These are phyloP conservation scores for Nepenthes gracilis DNA, from an alignment of 148 eudicot species.

Conservation along the genomic window DNA sequence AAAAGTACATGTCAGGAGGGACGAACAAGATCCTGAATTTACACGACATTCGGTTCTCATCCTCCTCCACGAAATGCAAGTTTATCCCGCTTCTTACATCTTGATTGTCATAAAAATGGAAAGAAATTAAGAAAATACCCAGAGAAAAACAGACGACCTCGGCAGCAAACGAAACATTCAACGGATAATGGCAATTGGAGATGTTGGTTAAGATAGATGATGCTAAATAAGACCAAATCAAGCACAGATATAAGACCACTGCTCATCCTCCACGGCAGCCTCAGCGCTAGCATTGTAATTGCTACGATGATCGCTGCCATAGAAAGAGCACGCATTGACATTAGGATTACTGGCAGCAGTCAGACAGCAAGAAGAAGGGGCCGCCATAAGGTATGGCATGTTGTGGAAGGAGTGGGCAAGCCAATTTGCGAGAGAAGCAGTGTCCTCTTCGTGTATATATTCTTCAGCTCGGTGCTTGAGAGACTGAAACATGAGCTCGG, in stretches of 20 bases:
- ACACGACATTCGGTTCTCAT: slow-evolving; percentile 11
- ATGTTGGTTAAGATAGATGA: background rate
- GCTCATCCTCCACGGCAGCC: slow-evolving; percentile 52
- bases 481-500: slow-evolving; percentile 77
- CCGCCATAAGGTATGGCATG: slow-evolving; percentile 66
- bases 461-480: slow-evolving; percentile 64
- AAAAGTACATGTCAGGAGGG: background rate
- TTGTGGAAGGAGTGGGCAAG: slow-evolving; percentile 55
- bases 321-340: slow-evolving; percentile 11
- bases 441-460: slow-evolving; percentile 3
- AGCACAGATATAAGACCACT: slow-evolving; percentile 83
- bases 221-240: slow-evolving; percentile 21
- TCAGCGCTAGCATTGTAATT: slow-evolving; percentile 19
- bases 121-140: slow-evolving; percentile 4
- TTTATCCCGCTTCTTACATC: slow-evolving; percentile 19
- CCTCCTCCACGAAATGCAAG: slow-evolving; percentile 18
- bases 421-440: slow-evolving; percentile 24
- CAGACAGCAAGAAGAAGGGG: slow-evolving; percentile 21
- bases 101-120: slow-evolving; percentile 21
- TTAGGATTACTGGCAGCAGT: slow-evolving; percentile 9
- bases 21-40: slow-evolving; percentile 8
- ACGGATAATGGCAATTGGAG: slow-evolving; percentile 1
- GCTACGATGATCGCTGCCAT: background rate
- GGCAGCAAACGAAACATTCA: slow-evolving; percentile 19
- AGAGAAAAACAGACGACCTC: slow-evolving; percentile 39